Evolutionary conservation across 2,329 filamentous ascomycete genomes (phyloP), one percentile per base, ranked within the genome.

Genomic region (Orbilia ellipsospora): DNA sequence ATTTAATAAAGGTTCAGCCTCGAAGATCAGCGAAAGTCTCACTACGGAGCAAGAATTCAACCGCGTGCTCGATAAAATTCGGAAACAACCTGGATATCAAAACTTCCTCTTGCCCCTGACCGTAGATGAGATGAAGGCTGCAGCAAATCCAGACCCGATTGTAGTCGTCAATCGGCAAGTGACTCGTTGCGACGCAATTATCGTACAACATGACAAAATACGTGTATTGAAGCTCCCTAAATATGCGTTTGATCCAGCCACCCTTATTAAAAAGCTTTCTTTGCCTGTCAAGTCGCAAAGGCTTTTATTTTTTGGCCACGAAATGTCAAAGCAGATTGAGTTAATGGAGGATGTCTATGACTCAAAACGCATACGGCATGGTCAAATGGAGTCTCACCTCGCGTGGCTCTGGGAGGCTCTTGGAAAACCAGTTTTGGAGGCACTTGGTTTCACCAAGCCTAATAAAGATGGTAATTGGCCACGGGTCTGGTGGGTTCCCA

Each of bases 401-500:
- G 4, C 4, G 12, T 83, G 81, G 80, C 78, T 82, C 0, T 83
- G 81, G 81, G 78, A 81, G 55, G 56, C 31, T 5, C 61, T 79
- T 42, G 78, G 63, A 0, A 15, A 59, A 0, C 81, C 80, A 2
- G 61, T 82, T 31, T 66, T 82, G 12, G 70, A 80, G 10, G 64
- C 20, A 8, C 56, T 83, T 0, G 80, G 80, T 31, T 12, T 79
- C 79, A 26, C 12, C 45, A 70, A 44, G 0, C 68, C 83, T 1
- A 77, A 7, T 60, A 67, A 67, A 4, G 26, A 55, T 20, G 44
- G 40, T n/a, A 20, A 15, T 4, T 73, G 60, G 68, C 68, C 80
- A 0, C 81, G 73, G 12, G 50, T 83, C 0, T 83, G 81, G 78
- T 83, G 81, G 82, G 79, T 83, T 77, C 79, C 79, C 3, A 82